Evolutionary conservation across 495 filamentous ascomycete species (phyloP), one percentile per base, ranked within the genome.

Genomic region (Daldinia concentrica): DNA sequence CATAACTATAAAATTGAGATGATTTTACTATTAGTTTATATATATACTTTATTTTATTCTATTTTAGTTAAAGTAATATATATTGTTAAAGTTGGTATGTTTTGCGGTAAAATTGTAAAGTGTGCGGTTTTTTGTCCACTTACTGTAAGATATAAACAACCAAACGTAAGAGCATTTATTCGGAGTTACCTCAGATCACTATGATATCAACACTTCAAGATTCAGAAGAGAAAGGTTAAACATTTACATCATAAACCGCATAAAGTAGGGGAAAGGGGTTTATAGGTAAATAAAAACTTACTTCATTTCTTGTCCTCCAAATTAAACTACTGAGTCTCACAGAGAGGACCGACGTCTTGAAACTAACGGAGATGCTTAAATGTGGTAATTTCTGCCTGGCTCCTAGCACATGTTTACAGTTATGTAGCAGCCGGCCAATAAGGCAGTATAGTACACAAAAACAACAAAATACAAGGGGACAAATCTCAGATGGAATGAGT

Each of bases 241-340:
- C 50, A 29, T 52, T 29, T n/a, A 29, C 26, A 52, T 27, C 50
- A 27, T 29, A 22, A 22, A 9, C 43, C n/a, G 43, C 50, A 30
- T 29, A 29, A 29, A 15, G 22, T 27, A 2, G 4, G 4, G 17
- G 7, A 1, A 11, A 9, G 0, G 9, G 17, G 6, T 48, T 41
- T 1, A 15, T n/a, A 22, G 3, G 9, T 22, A 19, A 22, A 48
- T 19, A 48, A n/a, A 43, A 19, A 48, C 43, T 48, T 48, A 22
- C 43, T 48, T 11, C 12, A 26, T 43, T 67, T 55, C 58, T 48
- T 59, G 58, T 64, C 69, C 34, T 22, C 43, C 3, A 4, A 1
- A 22, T 1, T 22, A 3, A 48, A 48, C 1, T 48, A 0, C 19
- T 1, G 1, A 48, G 22, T 9, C 17, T 12, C 3, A 12, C 6